Evolutionary conservation across 805 yeast genomes (phyloP).

Genomic region (Tetrapisispora nanseiensis): DNA sequence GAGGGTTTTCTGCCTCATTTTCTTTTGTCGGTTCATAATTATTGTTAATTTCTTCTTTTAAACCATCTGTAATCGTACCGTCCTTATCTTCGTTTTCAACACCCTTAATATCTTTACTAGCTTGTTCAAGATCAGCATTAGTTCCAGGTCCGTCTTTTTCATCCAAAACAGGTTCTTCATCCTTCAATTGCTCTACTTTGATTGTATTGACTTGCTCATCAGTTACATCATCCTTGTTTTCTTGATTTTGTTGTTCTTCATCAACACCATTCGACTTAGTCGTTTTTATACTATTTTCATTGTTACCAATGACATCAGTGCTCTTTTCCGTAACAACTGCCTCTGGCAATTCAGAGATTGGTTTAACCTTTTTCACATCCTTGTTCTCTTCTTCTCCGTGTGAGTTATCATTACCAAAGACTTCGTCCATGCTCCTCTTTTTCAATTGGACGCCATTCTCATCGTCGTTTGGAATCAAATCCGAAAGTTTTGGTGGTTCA

Average conservation of each 20-base stretch:
- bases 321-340: not conserved
- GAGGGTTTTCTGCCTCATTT: constrained; percentile 11
- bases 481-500: constrained; percentile 14
- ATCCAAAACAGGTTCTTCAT: constrained; percentile 13
- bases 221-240: not conserved
- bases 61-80: too few species aligned
- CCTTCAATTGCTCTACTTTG: not conserved
- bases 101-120: constrained; percentile 8
- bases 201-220: not conserved
- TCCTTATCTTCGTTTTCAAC: constrained; percentile 3
- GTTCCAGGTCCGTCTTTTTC: too few species aligned
- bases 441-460: constrained; percentile 19
- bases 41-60: too few species aligned
- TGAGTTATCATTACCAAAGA: constrained; percentile 5
- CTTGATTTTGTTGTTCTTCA: too few species aligned
- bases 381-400: not conserved
- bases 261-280: too few species aligned
- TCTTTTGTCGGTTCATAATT: constrained; percentile 13
- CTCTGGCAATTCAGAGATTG: not conserved
- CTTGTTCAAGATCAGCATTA: constrained; percentile 8
- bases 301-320: too few species aligned
- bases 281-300: too few species aligned
- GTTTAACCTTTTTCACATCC: not conserved
- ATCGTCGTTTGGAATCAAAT: constrained; percentile 9
- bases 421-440: constrained; percentile 31